Percentiles rank a stretch among this genome's conserved stretches.
Conservation (phyloP, 805 yeast species). For the Kockiozyma suomiensis region DNA sequence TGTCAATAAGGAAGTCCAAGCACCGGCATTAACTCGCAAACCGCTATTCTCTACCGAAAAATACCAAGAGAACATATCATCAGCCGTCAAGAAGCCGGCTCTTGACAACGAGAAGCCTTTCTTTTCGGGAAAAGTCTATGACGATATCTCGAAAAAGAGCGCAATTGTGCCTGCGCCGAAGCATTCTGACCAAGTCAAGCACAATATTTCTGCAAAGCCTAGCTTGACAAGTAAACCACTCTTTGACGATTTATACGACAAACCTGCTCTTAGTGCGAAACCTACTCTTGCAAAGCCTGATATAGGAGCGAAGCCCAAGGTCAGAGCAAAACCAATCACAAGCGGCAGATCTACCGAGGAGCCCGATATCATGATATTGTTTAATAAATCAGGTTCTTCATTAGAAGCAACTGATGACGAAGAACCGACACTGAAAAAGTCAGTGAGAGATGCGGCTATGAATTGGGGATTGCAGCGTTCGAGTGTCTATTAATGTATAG, state of each 20-base stretch:
- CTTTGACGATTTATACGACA: neutral
- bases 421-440: neutral
- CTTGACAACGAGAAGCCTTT: neutral
- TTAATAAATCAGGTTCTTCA: conserved; percentile 1
- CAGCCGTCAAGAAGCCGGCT: neutral
- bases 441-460: conserved; percentile 8
- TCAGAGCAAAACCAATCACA: neutral
- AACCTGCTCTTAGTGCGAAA: neutral
- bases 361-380: conserved; percentile 7
- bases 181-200: neutral
- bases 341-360: neutral
- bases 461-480: neutral
- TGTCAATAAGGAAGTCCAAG: neutral
- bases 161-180: neutral
- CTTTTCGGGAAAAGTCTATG: conserved; percentile 2
- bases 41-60: neutral
- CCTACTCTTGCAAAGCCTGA: neutral
- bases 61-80: neutral
- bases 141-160: neutral
- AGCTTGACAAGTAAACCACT: neutral
- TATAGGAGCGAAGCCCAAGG: too few species aligned
- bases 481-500: neutral
- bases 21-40: neutral
- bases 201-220: neutral
- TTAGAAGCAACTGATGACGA: neutral